Base-by-base conservation (phyloP, 2,329 filamentous ascomycete species). In the Cordyceps cicadae region DNA sequence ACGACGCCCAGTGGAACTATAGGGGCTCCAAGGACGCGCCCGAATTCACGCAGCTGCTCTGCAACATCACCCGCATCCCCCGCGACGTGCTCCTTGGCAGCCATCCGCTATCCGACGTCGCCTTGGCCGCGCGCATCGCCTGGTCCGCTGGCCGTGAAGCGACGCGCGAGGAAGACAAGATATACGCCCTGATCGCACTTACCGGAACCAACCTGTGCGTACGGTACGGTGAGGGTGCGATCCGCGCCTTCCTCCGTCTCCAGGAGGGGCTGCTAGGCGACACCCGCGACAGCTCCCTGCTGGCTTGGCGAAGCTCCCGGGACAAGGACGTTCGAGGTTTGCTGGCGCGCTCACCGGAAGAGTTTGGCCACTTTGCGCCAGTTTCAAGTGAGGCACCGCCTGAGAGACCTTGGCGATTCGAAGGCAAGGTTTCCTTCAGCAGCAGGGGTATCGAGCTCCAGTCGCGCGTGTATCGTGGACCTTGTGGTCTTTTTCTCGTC, bases 211-310 rank as follows among this genome's bases (percentile, higher is more conserved):
- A 37, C 2, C 46, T 58, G 1, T 54, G 45, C 17, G 34, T 62
- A 5, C 60, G 60, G 15, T 62, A 62, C 29, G 60, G 60, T 8
- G 60, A 62, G 29, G 60, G 60, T 5, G 53, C 54, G 1, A 24
- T 34, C 7, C 39, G 29, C 2, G 54, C 60, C 7, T 62, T 62
- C n/a, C 9, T 62, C 2, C 53, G 60, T 15, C 29, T 62, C 7
- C 60, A 62, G 49, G 60, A 62, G 29, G 48, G 58, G 60, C 39
- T 62, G 4, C 39, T 62, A 12, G 54, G 60, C 12, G 54, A 56
- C 48, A 62, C 53, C 19, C 60, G 60, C 21, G 60, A 62, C 54
- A 49, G 53, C 14, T 62, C 60, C 6, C 45, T 62, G 11, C 54
- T 62, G 5, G 60, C 60, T 9, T 62, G 60, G 60, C 53, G 60